phyloP scores from a whole-genome alignment of 2,329 filamentous ascomycete genomes.

The Zasmidium angulare region DNA sequence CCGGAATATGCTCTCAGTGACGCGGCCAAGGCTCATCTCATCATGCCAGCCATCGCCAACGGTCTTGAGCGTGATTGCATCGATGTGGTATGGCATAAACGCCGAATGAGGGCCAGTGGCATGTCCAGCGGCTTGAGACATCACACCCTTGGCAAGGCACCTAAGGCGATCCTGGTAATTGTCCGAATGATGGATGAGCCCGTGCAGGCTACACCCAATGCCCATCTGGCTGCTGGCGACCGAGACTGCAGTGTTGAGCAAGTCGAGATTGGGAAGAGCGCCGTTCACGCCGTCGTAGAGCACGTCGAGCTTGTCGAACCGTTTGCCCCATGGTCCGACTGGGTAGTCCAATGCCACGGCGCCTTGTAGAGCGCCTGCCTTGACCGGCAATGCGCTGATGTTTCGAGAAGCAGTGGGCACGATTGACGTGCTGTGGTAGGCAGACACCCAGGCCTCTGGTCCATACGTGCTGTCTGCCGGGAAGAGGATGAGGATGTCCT shows the following conservation, averaged over 20 bases:
- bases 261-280: slow-evolving; percentile 89
- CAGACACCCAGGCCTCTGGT: slow-evolving; percentile 95
- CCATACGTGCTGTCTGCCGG: slow-evolving; percentile 86
- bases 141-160: slow-evolving; percentile 89
- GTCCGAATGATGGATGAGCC: slow-evolving; percentile 76
- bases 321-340: slow-evolving; percentile 63
- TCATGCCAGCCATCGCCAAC: slow-evolving; percentile 94
- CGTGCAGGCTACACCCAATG: slow-evolving; percentile 77
- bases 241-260: slow-evolving; percentile 89
- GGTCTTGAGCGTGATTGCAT: slow-evolving; percentile 89
- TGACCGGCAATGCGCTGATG: slow-evolving; percentile 77
- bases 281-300: slow-evolving; percentile 96
- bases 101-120: slow-evolving; percentile 88
- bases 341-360: slow-evolving; percentile 93
- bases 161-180: slow-evolving; percentile 77
- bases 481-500: slow-evolving; percentile 92
- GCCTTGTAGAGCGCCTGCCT: slow-evolving; percentile 89
- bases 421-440: slow-evolving; percentile 89
- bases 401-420: slow-evolving; percentile 48
- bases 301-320: slow-evolving; percentile 85
- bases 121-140: slow-evolving; percentile 85
- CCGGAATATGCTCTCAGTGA: slow-evolving; percentile 85
- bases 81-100: slow-evolving; percentile 97
- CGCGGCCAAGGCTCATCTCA: slow-evolving; percentile 90
- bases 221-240: slow-evolving; percentile 92